Evolutionary conservation across 805 yeast species (phyloP).

Genomic region (Komagataella populi): DNA sequence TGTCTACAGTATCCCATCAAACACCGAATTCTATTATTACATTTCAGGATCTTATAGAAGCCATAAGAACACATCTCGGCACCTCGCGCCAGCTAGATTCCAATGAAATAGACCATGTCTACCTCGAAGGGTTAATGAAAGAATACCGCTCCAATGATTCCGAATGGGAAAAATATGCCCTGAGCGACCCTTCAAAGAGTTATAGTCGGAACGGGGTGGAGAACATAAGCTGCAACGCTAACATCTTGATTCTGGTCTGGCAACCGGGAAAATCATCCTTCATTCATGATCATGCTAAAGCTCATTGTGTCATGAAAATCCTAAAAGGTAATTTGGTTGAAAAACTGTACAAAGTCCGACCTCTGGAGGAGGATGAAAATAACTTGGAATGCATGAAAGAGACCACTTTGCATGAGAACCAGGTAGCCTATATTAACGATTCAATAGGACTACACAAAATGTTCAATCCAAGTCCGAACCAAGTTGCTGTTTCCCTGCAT

Average conservation of each 20-base stretch:
- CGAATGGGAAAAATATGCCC: constrained; percentile 51
- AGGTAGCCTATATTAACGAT: constrained; percentile 56
- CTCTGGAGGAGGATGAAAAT: constrained; percentile 6
- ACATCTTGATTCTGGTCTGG: constrained; percentile 58
- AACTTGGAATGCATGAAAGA: background rate
- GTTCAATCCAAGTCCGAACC: constrained; percentile 27
- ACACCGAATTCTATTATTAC: background rate
- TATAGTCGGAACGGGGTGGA: constrained; percentile 66
- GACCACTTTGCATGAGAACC: constrained; percentile 19
- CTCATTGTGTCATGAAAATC: constrained; percentile 66
- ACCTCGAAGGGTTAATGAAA: constrained; percentile 30
- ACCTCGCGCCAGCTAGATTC: constrained; percentile 6
- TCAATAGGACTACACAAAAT: constrained; percentile 54
- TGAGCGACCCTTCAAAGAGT: constrained; percentile 31
- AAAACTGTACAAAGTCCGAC: constrained; percentile 28
- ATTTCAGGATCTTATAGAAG: background rate
- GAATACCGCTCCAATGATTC: constrained; percentile 28
- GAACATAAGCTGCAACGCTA: constrained; percentile 59
- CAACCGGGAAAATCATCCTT: constrained; percentile 48
- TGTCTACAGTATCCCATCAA: background rate
- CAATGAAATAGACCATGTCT: constrained; percentile 37
- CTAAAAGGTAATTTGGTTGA: constrained; percentile 47
- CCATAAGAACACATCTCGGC: constrained; percentile 5
- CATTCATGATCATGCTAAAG: constrained; percentile 65
- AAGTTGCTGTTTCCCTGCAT: constrained; percentile 49